Evolutionary conservation across 2,329 filamentous ascomycete species (phyloP).

Genomic region (Fusarium sulawesiense): DNA sequence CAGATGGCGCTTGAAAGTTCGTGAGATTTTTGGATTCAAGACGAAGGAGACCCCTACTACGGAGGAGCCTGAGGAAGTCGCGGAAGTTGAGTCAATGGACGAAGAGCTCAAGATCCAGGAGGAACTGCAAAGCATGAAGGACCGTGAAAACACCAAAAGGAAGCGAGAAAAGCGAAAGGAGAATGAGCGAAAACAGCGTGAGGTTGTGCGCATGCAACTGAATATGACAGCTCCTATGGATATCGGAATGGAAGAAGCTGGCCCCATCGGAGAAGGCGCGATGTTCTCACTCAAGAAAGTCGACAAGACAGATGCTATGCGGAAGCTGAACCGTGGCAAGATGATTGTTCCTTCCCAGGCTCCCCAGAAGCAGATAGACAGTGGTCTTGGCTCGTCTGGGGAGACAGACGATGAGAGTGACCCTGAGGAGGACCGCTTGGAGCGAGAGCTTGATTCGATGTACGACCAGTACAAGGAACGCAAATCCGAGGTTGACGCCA

Average conservation of each 20-base stretch:
- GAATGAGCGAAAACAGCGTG: slow-evolving; percentile 94
- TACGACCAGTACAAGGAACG: slow-evolving; percentile 88
- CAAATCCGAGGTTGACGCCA: slow-evolving; percentile 83
- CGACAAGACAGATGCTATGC: slow-evolving; percentile 78
- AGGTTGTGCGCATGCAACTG: slow-evolving; percentile 96
- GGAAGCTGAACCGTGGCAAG: slow-evolving; percentile 73
- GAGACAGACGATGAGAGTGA: slow-evolving; percentile 74
- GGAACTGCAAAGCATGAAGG: slow-evolving; percentile 83
- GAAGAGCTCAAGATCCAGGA: slow-evolving; percentile 92
- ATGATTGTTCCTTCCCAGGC: slow-evolving; percentile 76
- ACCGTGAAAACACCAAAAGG: slow-evolving; percentile 79
- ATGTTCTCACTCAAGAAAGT: slow-evolving; percentile 89
- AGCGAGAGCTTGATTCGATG: slow-evolving; percentile 86
- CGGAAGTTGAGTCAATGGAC: slow-evolving; percentile 89
- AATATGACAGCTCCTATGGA: slow-evolving; percentile 97
- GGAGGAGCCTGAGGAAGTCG: slow-evolving; percentile 73
- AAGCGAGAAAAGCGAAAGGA: slow-evolving; percentile 87
- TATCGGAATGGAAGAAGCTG: slow-evolving; percentile 89
- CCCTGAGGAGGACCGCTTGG: slow-evolving; percentile 83
- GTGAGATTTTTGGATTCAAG: slow-evolving; percentile 89
- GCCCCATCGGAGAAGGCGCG: slow-evolving; percentile 80
- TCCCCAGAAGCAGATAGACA: slow-evolving; percentile 70
- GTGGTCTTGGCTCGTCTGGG: slow-evolving; percentile 64
- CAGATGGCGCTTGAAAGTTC: slow-evolving; percentile 87
- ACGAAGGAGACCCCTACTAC: slow-evolving; percentile 72